Base-by-base conservation (phyloP, 2,329 filamentous ascomycete genomes). In the Cordyceps javanica region DNA sequence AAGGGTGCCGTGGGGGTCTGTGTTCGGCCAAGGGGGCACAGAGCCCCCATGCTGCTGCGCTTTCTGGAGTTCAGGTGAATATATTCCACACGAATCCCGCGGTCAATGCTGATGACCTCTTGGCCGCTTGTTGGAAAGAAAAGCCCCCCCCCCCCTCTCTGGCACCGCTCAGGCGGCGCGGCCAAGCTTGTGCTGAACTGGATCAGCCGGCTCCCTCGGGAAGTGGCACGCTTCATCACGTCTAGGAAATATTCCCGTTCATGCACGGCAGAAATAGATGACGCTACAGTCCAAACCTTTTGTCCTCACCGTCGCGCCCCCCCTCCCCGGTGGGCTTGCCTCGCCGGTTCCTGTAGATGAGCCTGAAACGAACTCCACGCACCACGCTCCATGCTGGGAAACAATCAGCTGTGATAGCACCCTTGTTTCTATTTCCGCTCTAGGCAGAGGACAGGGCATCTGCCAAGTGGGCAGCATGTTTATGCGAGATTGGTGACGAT, bases 361-460 rank as follows among this genome's bases (percentile, higher is more conserved):
- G 42, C 53, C 53, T 55, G 53, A 55, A 55, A 54, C 51, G 28
- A 3, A 26, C 51, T 45, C 51, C 51, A 39, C 53, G 53, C 32
- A 8, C 30, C 30, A 10, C 26, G 25, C n/a, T 21, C 46, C 30
- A 36, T n/a, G 36, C 2, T 14, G n/a, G 30, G 25, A 30, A 42
- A 44, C 28, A 45, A 30, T 10, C 21, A 10, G 41, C 53, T 46
- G 23, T 28, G 34, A 28, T 48, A 42, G 53, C 23, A 48, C 53
- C 25, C 30, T 30, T 21, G 42, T 21, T 48, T 38, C 42, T 55
- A 48, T 55, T 38, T 46, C 11, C 14, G 23, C 39, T 9, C 32
- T 16, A 25, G 11, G 53, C 48, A 42, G 53, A 55, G 41, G 41
- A 21, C 3, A 23, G 25, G 30, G 9, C 11, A n/a, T 16, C n/a